These are phyloP conservation scores for Aspergillus floridensis DNA, from an alignment of 2,329 filamentous ascomycete species.

Conservation along the genomic window DNA sequence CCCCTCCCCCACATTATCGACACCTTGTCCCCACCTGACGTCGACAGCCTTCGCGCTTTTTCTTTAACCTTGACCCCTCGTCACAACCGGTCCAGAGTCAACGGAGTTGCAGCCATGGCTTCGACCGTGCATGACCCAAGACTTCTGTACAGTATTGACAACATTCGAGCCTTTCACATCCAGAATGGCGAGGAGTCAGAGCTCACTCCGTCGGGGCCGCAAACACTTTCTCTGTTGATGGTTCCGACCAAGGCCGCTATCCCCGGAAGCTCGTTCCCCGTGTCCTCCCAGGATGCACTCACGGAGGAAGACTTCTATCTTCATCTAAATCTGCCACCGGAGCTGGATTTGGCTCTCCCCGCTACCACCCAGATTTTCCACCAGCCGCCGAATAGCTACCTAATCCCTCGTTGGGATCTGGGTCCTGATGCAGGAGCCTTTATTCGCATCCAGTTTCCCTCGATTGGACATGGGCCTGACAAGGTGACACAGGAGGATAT, in stretches of 20 bases:
- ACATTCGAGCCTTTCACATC: conserved; percentile 88
- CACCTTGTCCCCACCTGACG: neutral
- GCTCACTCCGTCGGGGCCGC: conserved; percentile 79
- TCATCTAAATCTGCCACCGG: conserved; percentile 88
- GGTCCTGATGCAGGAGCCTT: conserved; percentile 86
- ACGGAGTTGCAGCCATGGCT: conserved; percentile 21
- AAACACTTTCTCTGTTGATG: conserved; percentile 92
- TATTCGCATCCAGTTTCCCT: conserved; percentile 86
- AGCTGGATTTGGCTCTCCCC: conserved; percentile 88
- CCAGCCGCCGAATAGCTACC: conserved; percentile 85
- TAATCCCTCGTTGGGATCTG: conserved; percentile 93
- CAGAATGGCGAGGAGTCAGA: conserved; percentile 79
- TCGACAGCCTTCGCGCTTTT: neutral
- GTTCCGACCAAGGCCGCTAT: conserved; percentile 81
- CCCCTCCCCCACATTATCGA: conserved; percentile 8
- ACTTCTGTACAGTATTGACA: conserved; percentile 58
- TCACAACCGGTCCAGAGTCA: neutral
- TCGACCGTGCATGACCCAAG: conserved; percentile 35
- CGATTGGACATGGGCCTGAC: conserved; percentile 61
- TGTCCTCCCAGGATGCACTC: conserved; percentile 48
- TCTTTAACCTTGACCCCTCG: neutral
- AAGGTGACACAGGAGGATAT: conserved; percentile 82
- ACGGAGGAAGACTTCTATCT: conserved; percentile 93
- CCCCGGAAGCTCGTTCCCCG: conserved; percentile 41
- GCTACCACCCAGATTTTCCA: conserved; percentile 97